Base-by-base conservation (phyloP, 1,284 basidiomycete species). In the Inonotus hispidus region DNA sequence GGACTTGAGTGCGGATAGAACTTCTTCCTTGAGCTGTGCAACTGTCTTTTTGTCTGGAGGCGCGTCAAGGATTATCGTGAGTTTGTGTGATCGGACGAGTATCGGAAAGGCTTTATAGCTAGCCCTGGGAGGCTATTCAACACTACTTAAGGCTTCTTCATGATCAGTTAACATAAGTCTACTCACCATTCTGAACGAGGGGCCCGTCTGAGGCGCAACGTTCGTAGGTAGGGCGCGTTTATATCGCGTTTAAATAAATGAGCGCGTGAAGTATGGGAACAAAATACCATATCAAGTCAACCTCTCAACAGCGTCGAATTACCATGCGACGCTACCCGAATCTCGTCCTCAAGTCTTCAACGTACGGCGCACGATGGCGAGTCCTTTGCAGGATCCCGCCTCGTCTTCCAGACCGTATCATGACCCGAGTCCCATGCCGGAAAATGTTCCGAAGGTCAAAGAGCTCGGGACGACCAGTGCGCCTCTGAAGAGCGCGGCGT, bases 401-500 rank as follows among this genome's bases (percentile, higher is more conserved):
- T 70, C 73, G 58, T 73, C 78, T 6, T 68, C 71, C 32, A 70
- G 72, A 61, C 81, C 82, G 19, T 88, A 86, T 73, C 74, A 75
- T 65, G 88, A 90, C 68, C 86, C 87, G 2, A 86, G 90, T 25
- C 89, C 91, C 2, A 80, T 91, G 59, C 91, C 92, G 0, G 78
- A 79, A 53, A 73, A 82, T 57, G 74, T 93, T 27, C 95, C 95
- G 49, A 87, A 88, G 71, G 93, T 98, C 29, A 82, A 87, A 65
- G 97, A 99, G 77, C 77, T 99, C 56, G 97, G 96, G 58, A 82
- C 81, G 52, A 95, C 94, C 1, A 97, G 93, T 66, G 97, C 90
- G 58, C 97, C 97, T 3, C 79, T 99, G 69, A 98, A 99, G 81
- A 93, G 90, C 67, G 95, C 96, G 3, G 89, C 93, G 13, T 99